Base-by-base conservation (phyloP, 768 basidiomycete species). In the Pleurotus tuoliensis region DNA sequence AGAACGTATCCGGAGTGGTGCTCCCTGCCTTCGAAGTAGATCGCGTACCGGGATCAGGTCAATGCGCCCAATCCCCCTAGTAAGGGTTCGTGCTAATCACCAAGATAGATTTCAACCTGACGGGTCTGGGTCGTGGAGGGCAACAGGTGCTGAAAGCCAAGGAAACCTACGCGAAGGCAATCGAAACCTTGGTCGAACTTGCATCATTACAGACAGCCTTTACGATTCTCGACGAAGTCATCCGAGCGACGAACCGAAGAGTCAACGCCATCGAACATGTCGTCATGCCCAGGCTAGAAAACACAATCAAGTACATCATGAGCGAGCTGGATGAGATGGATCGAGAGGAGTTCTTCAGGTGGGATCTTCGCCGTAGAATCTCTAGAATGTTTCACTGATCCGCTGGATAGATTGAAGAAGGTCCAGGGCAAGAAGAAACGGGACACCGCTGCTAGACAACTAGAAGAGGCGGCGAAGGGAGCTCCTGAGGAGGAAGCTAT, bases 291-390 rank as follows among this genome's bases (percentile, higher is more conserved):
- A 82, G 89, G 44, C 75, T 99, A 49, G 96, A 98, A 46, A 98
- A 98, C 71, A 98, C 97, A 12, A 93, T 99, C 78, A 92, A 92
- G 66, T 99, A 98, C 69, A 98, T 99, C 69, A 81, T 94, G 66
- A 96, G 94, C 57, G 97, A 99, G 68, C 75, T 99, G 59, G 97
- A 98, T 64, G 97, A 99, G 72, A 98, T 97, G 94, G 97, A 99
- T 72, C 83, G 94, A 60, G 92, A 94, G 67, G 92, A 94, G 65
- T 94, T 94, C 74, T 94, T 95, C 76, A 81, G 94, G 92, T 87
- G 40, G 44, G 79, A 11, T 40, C 55, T 39, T 4, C 25, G 57
- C 12, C 20, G 27, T 27, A 44, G 20, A 44, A 16, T 44, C 41
- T 44, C 40, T 4, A 27, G 44, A 45, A 44, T 53, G 39, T 40